Base-by-base conservation (phyloP, 441 rosid species). In the Euphorbia corollata region DNA sequence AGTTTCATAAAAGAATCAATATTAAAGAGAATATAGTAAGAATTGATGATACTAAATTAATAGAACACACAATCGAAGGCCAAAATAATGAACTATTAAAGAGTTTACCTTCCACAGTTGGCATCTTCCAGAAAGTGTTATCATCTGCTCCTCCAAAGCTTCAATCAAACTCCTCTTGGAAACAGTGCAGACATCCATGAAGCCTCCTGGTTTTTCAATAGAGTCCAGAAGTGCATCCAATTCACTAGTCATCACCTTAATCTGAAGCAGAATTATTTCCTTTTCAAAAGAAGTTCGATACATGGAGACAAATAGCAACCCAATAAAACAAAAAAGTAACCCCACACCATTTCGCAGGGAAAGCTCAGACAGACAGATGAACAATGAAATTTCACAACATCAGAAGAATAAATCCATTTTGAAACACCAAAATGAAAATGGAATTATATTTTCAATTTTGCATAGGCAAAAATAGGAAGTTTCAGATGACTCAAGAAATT, bases 191-290 rank as follows among this genome's bases (percentile, higher is more conserved):
- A 87, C 86, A 79, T 94, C 97, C 81, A 70, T 78, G 75, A 85
- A 85, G 68, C 97, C 99, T 66, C 96, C 99, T 24, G 82, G 74
- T 82, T 71, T 86, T 83, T 87, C 91, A 72, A 89, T 86, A 69
- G 80, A 83, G 69, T 82, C 76, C 73, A 94, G 69, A 80, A 94
- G 97, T 11, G 68, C 57, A 78, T 87, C 96, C 84, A 91, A 74
- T 73, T 91, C 92, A 63, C 76, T 83, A 61, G 80, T 81, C 97
- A 87, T 85, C 82, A 84, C 96, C 76, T 84, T 86, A 72, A 94
- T 77, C 99, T 93, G 81, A 64, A 78, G 64, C 67, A 71, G 55
- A 72, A 30, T 45, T 20, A 12, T 65, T 74, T 15, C 3, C 27
- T 59, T 8, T 56, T 24, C 45, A 32, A 36, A 56, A 24, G 19